These are phyloP conservation scores for Venturia oleaginea DNA, from an alignment of 2,329 filamentous ascomycete species.

Conservation along the genomic window DNA sequence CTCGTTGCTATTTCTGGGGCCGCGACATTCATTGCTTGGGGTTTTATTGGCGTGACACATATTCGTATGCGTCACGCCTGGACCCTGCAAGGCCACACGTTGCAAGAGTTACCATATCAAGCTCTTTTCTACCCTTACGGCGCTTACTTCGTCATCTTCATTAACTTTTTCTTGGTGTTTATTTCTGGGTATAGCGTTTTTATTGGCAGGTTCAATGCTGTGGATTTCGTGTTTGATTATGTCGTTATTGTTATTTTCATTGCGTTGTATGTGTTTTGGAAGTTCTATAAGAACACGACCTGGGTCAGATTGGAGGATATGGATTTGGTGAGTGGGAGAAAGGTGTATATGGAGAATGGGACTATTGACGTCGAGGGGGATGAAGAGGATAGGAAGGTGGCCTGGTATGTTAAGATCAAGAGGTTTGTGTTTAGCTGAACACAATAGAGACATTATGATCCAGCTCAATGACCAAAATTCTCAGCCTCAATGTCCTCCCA, in stretches of 20 bases:
- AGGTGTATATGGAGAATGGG: slow-evolving; percentile 15
- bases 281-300: slow-evolving; percentile 26
- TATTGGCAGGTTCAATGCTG: slow-evolving; percentile 23
- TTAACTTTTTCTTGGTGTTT: slow-evolving; percentile 48
- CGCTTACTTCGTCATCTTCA: slow-evolving; percentile 27
- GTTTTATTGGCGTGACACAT: slow-evolving; percentile 33
- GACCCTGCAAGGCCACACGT: slow-evolving; percentile 29
- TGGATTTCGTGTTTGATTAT: slow-evolving; percentile 31
- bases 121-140: slow-evolving; percentile 33
- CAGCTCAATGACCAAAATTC: neutral
- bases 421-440: neutral
- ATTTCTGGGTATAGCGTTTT: slow-evolving; percentile 51
- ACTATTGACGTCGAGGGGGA: neutral
- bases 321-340: slow-evolving; percentile 34
- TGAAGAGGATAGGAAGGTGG: neutral
- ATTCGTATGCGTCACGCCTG: slow-evolving; percentile 30
- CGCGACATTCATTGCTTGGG: slow-evolving; percentile 37
- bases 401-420: neutral
- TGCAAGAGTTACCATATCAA: slow-evolving; percentile 29
- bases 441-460: no score
- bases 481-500: neutral
- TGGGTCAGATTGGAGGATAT: slow-evolving; percentile 31
- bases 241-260: slow-evolving; percentile 31
- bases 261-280: slow-evolving; percentile 54
- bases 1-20: slow-evolving; percentile 37